Evolutionary conservation across 2,329 filamentous ascomycete species (phyloP), one percentile per base, ranked within the genome.

Genomic region (Blastomyces parvus): DNA sequence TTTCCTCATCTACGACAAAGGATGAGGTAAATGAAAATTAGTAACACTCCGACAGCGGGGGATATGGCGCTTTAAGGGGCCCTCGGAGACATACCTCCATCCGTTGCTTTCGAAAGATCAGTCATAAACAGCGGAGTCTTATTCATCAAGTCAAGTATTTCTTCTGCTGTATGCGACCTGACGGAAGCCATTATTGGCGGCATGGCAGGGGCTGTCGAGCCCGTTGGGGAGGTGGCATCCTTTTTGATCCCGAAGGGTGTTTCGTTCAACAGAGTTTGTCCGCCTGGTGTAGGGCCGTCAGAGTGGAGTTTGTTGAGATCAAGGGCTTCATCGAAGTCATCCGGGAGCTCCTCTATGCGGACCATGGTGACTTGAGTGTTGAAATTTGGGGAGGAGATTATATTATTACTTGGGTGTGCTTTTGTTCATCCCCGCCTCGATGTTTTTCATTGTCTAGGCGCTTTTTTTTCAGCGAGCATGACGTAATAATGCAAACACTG

Each of bases 51-150:
- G 44, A 42, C 25, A 25, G 3, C 33, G 40, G 38, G 55, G 8
- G 22, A 17, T 6, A 36, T 2, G 13, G 3, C 13, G 7, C 27
- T 14, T 36, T 17, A 9, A 53, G 27, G 11, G 8, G n/a, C 36
- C 30, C 55, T 30, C 30, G 52, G 38, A 46, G 13, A 70, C 74
- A 36, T 71, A 79, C 82, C 81, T 65, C 82, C 81, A 63, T 81
- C 82, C 61, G 81, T 82, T 14, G 82, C 82, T 64, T 84, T 82
- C 64, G 84, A 90, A 42, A 97, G 82, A 68, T 90, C 87, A 38
- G 91, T 97, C 94, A 99, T 99, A 81, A 99, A 99, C 46, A 99
- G 83, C 7, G 94, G 94, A 58, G 84, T 82, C 67, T 86, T 84
- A 71, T 88, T 88, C 77, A 90, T 80, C 69, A 88, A 84, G 57